Percentiles rank a stretch among this genome's conserved stretches.
These are phyloP conservation scores for Pythium brachiatum DNA, from an alignment of 352 stramenopile genomes.

Conservation along the genomic window DNA sequence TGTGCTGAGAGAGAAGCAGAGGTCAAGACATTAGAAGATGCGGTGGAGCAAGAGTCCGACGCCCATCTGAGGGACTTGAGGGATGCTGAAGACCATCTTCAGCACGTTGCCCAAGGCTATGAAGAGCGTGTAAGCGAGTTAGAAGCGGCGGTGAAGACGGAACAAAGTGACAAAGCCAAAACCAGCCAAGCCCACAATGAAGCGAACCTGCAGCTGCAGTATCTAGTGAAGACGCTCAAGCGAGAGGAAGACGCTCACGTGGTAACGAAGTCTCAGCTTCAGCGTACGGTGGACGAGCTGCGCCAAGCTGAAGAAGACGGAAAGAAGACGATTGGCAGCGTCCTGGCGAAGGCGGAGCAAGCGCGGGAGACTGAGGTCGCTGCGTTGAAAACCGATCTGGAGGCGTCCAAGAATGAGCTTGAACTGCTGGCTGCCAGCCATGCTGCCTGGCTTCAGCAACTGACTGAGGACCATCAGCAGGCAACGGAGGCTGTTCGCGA, in stretches of 20 bases:
- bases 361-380: not conserved
- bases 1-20: slow-evolving; percentile 5
- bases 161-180: slow-evolving; percentile 1
- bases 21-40: slow-evolving; percentile 3
- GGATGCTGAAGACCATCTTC: slow-evolving; percentile 3
- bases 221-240: slow-evolving; percentile 9
- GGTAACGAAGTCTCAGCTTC: not conserved
- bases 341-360: not conserved
- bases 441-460: not conserved
- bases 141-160: not conserved
- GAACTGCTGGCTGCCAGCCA: not conserved
- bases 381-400: slow-evolving; percentile 8
- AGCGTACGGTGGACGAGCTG: not conserved
- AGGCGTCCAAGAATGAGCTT: not conserved
- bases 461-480: not conserved
- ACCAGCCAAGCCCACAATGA: not conserved
- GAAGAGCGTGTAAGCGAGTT: not conserved
- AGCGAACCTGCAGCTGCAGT: slow-evolving; percentile 8
- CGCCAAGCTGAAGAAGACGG: not conserved
- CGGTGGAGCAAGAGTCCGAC: slow-evolving; percentile 1
- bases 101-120: not conserved
- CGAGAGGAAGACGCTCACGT: slow-evolving; percentile 5
- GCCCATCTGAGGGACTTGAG: slow-evolving; percentile 6
- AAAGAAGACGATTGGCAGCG: not conserved
- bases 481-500: not conserved